Evolutionary conservation across 83 land plant species (phyloP), one percentile per base, ranked within the genome.

Genomic region (Larix sibirica): DNA sequence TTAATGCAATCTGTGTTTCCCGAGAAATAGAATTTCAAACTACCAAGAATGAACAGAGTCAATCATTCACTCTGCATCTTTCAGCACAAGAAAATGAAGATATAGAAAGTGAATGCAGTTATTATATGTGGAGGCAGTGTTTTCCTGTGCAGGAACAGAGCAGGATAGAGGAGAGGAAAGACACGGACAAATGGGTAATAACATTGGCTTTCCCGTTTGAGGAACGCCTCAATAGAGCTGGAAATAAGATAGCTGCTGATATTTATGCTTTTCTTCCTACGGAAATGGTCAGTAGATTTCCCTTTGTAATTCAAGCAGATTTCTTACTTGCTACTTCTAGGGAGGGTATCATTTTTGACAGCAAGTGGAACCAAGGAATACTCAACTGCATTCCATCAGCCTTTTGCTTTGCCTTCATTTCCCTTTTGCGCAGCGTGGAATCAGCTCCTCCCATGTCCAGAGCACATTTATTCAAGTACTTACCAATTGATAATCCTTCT

Each of bases 251-350:
- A 4, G 58, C 84, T 4, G 81, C 90, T 54, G 88, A 87, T 13
- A 82, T 92, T 3, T 92, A 85, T 77, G 91, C 95, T 8, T 92
- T 87, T 68, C 87, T 92, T 1, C 94, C 94, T 3, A 90, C 92
- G 0, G 88, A 92, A 64, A 85, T 87, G 88, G 77, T 85, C 1
- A 89, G 90, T 14, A 84, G 87, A 13, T 87, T 91, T 36, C 91
- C 91, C 4, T 93, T 93, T 83, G 79, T 93, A 4, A 89, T 93
- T 47, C 93, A 91, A 26, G 91, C 93, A 20, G 93, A 93, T 82
- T 93, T 93, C 62, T 10, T 93, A 40, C 83, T 93, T 9, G 82
- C 84, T 12, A 84, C 95, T 4, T 93, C 95, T 1, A 80, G 95
- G 67, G 95, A 90, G 58, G 79, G 87, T 12, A 86, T 93, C 4